Evolutionary conservation across 2,329 filamentous ascomycete species (phyloP).

Genomic region (Balansia obtecta): DNA sequence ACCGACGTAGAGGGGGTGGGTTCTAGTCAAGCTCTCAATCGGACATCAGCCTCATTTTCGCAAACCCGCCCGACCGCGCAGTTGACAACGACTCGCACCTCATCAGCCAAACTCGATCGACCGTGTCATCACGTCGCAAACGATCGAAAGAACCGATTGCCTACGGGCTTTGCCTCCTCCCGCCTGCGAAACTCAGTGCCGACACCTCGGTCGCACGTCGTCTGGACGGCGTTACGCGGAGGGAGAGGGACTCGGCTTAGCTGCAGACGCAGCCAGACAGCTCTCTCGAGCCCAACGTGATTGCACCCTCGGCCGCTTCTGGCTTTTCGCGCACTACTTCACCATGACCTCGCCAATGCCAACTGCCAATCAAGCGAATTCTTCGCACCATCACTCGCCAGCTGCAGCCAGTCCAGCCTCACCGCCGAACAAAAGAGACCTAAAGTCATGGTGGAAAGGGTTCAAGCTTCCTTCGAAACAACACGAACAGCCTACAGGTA

Average conservation of each 20-base stretch:
- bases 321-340: conserved; percentile 3
- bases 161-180: not conserved
- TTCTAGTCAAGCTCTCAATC: not conserved
- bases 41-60: not conserved
- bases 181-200: not conserved
- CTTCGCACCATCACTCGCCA: conserved; percentile 14
- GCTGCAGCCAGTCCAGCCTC: conserved; percentile 39
- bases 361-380: conserved; percentile 20
- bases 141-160: not conserved
- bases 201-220: not conserved
- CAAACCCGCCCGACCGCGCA: not conserved
- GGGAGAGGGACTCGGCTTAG: conserved; percentile 2
- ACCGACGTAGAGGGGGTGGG: not conserved
- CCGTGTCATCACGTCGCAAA: not conserved
- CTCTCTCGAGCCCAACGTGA: not conserved
- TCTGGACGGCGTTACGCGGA: not conserved
- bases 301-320: not conserved
- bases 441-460: conserved; percentile 94
- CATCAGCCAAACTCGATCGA: not conserved
- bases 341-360: conserved; percentile 25
- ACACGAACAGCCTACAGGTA: conserved; percentile 42
- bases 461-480: conserved; percentile 62
- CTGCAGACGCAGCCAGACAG: conserved; percentile 2
- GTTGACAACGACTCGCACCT: not conserved
- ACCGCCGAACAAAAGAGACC: conserved; percentile 72